phyloP scores from a whole-genome alignment of 2,329 filamentous ascomycete genomes.

The Nothophoma quercina region DNA sequence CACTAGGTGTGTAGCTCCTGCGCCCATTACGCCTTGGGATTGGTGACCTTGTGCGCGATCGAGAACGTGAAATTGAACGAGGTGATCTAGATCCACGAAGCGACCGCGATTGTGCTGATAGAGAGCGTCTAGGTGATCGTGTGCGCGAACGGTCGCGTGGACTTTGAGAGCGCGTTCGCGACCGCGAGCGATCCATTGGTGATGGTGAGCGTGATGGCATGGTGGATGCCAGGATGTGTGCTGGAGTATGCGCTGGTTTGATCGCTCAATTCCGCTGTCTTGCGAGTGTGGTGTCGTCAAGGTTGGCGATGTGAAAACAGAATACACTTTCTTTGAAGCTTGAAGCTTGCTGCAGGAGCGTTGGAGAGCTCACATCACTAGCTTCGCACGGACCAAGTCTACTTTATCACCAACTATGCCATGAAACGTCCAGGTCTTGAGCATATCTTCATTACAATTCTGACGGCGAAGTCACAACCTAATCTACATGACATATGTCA shows the following conservation, averaged over 20 bases:
- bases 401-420: background rate
- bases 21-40: constrained; percentile 48
- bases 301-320: background rate
- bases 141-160: constrained; percentile 52
- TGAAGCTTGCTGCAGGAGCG: constrained; percentile 4
- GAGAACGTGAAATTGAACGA: constrained; percentile 47
- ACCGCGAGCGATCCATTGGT: constrained; percentile 26
- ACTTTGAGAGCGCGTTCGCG: constrained; percentile 43
- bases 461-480: no score
- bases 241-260: no score
- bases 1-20: constrained; percentile 43
- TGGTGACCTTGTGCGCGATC: constrained; percentile 26
- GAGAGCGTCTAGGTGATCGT: constrained; percentile 33
- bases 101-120: constrained; percentile 38
- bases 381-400: constrained; percentile 1
- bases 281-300: background rate
- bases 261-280: no score
- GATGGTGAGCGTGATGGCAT: constrained; percentile 40
- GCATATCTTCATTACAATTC: no score
- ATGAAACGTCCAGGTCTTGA: background rate
- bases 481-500: constrained; percentile 5
- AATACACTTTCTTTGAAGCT: background rate
- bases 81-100: constrained; percentile 49
- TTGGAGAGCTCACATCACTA: constrained; percentile 10
- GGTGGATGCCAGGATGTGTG: background rate